Evolutionary conservation across 768 basidiomycete genomes (phyloP), one percentile per base, ranked within the genome.

Genomic region (Boletus sp.): DNA sequence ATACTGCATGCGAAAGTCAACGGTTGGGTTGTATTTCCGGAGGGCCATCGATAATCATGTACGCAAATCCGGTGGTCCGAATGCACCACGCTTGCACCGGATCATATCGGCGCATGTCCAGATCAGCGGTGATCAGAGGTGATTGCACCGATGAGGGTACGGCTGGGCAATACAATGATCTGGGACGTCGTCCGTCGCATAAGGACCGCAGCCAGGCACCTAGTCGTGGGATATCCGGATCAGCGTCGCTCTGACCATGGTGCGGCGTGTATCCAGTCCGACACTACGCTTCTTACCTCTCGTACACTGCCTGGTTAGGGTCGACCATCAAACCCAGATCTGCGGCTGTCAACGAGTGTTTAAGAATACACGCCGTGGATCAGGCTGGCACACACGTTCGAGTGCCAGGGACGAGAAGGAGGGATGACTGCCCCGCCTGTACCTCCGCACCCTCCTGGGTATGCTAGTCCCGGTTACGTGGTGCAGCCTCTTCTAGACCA

Each of bases 391-490:
- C 13, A 33, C 46, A 47, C 46, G 33, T 47, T 47, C 19, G 45
- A 32, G 14, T 21, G 33, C 14, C 29, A 58, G 56, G 48, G 38
- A 42, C 47, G 21, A 23, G 13, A 27, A 48, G 3, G 9, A 5
- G 4, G 15, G 27, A 65, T 66, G 65, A 25, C 41, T 65, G 44
- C 60, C 65, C 57, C 76, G 65, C 56, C 74, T 58, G 46, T 64
- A 53, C 58, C 75, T 66, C 56, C 67, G 14, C 61, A 58, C 51
- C 67, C 67, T 35, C 27, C 54, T 34, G 32, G 50, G n/a, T 58
- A 54, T 29, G 21, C 30, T 41, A 7, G 25, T 11, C 9, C 40
- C 34, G 35, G 57, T 53, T 55, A 56, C 47, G 57, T 60, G 45
- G 53, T 53, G 2, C 47, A 34, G 10, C 1, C 58, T 37, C 56